These are phyloP conservation scores for Kwoniella sp. DNA, from an alignment of 768 basidiomycete genomes.

Conservation along the genomic window DNA sequence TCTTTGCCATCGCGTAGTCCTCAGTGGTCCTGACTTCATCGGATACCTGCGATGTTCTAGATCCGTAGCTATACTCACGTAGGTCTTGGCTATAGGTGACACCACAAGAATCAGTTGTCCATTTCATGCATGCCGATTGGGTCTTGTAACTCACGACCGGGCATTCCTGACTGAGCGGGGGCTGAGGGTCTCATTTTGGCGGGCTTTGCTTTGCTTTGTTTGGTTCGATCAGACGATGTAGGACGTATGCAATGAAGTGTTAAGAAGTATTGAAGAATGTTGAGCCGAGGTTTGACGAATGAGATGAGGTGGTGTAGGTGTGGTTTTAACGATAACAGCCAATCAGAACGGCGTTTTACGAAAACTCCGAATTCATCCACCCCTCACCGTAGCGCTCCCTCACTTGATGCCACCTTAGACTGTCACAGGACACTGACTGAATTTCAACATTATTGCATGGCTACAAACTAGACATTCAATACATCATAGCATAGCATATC, in stretches of 20 bases:
- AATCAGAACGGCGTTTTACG: conserved; percentile 16
- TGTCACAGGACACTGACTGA: background rate
- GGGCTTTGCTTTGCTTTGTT: conserved; percentile 9
- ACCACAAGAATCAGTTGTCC: background rate
- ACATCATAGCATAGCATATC: background rate
- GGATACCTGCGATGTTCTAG: too few relatives aligned
- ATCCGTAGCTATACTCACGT: conserved; percentile 76
- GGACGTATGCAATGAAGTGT: background rate
- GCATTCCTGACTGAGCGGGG: conserved; percentile 68
- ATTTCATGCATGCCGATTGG: background rate
- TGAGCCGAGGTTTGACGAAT: conserved; percentile 8
- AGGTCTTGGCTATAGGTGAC: conserved; percentile 67
- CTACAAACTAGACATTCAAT: too few relatives aligned
- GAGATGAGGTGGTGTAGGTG: conserved; percentile 6
- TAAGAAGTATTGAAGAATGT: background rate
- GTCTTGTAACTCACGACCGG: conserved; percentile 65
- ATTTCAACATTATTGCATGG: conserved; percentile 1
- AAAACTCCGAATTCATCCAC: conserved; percentile 11
- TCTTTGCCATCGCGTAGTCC: too few relatives aligned
- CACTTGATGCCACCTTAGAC: background rate
- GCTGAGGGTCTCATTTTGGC: conserved; percentile 60
- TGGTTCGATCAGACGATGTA: background rate
- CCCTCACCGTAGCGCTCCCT: background rate
- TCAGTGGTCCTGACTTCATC: too few relatives aligned
- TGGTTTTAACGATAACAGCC: conserved; percentile 3